These are phyloP conservation scores for Hypocrella siamensis DNA, from an alignment of 2,329 filamentous ascomycete species.

Conservation along the genomic window DNA sequence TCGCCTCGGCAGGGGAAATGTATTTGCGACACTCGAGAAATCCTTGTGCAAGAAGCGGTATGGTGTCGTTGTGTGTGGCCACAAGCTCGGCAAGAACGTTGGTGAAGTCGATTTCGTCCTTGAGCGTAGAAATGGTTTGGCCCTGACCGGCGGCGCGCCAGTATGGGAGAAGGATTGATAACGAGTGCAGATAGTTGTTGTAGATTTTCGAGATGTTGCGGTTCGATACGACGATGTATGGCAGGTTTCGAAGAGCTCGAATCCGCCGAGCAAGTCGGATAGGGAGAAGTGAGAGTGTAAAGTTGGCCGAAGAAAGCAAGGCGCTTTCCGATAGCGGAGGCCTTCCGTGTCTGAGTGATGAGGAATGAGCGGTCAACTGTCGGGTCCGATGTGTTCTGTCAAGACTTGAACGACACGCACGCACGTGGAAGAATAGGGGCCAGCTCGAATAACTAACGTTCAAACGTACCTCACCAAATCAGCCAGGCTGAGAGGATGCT, in stretches of 20 bases:
- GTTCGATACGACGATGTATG: conserved; percentile 97
- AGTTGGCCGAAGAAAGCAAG: conserved; percentile 82
- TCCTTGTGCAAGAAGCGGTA: conserved; percentile 77
- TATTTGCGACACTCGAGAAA: conserved; percentile 91
- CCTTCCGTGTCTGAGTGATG: conserved; percentile 46
- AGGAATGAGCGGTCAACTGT: not conserved
- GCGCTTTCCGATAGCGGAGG: conserved; percentile 70
- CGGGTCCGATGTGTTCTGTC: too few relatives aligned
- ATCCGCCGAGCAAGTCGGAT: conserved; percentile 88
- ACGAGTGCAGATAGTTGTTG: conserved; percentile 85
- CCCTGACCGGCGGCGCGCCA: conserved; percentile 29
- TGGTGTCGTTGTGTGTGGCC: conserved; percentile 85
- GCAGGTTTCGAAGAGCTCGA: conserved; percentile 80
- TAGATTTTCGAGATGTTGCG: conserved; percentile 89
- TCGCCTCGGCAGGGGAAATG: conserved; percentile 70
- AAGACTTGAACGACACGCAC: too few relatives aligned
- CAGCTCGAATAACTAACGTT: too few relatives aligned
- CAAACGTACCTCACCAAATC: conserved; percentile 66
- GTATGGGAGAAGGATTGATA: conserved; percentile 82
- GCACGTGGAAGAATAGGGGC: too few relatives aligned
- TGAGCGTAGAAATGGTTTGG: conserved; percentile 38
- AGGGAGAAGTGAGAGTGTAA: conserved; percentile 82
- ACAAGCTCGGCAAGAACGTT: conserved; percentile 92
- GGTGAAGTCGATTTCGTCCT: conserved; percentile 84
- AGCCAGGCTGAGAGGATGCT: conserved; percentile 69